These are phyloP conservation scores for Kwoniella dendrophila DNA, from an alignment of 768 basidiomycete genomes.

Conservation along the genomic window DNA sequence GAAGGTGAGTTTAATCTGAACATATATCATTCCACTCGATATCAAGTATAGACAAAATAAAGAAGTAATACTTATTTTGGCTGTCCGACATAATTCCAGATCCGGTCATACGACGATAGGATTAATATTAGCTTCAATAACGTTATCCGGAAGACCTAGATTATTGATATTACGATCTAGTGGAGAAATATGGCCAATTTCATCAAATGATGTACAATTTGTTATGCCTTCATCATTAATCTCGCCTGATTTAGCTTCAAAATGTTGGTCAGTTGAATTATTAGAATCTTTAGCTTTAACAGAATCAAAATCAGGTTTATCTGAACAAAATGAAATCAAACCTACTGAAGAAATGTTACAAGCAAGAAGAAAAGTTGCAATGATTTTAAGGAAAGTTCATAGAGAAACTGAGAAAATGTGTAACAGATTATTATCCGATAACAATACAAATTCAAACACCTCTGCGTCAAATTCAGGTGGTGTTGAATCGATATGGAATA, in stretches of 20 bases:
- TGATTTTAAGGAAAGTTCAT: constrained; percentile 64
- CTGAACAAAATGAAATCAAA: constrained; percentile 13
- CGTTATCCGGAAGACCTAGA: constrained; percentile 35
- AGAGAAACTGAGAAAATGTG: constrained; percentile 60
- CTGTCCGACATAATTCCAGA: constrained; percentile 19
- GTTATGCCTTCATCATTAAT: constrained; percentile 44
- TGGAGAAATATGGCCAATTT: constrained; percentile 48
- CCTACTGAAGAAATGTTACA: constrained; percentile 56
- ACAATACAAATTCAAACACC: too few species aligned
- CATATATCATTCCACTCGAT: background rate
- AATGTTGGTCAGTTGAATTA: constrained; percentile 38
- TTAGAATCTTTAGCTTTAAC: constrained; percentile 24
- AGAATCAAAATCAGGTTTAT: constrained; percentile 16
- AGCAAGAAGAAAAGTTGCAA: constrained; percentile 70
- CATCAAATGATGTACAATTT: constrained; percentile 51
- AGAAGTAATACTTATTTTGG: too few species aligned
- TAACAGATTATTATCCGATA: constrained; percentile 43
- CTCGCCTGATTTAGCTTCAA: constrained; percentile 20
- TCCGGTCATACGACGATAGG: constrained; percentile 32
- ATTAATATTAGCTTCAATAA: constrained; percentile 41
- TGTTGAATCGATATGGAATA: constrained; percentile 35
- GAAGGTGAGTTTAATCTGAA: constrained; percentile 30
- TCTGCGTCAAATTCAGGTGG: constrained; percentile 53
- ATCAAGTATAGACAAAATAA: too few species aligned
- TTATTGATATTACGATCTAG: constrained; percentile 40